Evolutionary conservation across 1,284 basidiomycete species (phyloP).

Genomic region (Ustilago lituana): DNA sequence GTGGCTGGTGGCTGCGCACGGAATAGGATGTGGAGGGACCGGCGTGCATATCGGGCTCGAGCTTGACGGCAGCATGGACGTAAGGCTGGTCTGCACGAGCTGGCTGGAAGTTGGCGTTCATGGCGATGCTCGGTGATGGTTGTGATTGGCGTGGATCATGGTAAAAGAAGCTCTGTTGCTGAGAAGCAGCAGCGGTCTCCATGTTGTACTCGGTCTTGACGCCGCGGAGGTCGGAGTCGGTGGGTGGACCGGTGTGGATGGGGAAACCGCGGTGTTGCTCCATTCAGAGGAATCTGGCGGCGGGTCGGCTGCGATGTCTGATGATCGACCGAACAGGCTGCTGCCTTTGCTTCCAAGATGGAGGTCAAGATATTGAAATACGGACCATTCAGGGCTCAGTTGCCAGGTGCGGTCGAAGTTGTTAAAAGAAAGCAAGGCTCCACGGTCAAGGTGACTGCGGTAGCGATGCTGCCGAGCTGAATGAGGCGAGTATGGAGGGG

Average conservation of each 20-base stretch:
- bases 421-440: neutral
- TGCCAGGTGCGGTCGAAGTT: neutral
- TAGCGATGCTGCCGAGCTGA: neutral
- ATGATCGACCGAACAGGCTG: conserved; percentile 3
- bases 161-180: conserved; percentile 32
- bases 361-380: neutral
- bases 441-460: no score
- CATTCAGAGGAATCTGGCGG: conserved; percentile 16
- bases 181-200: conserved; percentile 28
- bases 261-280: conserved; percentile 20
- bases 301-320: conserved; percentile 4
- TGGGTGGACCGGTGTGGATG: conserved; percentile 5
- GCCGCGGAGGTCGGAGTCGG: neutral
- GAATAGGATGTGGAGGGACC: conserved; percentile 16
- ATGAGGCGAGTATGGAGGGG: no score
- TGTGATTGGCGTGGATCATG: conserved; percentile 36
- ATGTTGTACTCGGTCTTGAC: conserved; percentile 10
- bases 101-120: conserved; percentile 10
- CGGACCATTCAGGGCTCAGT: conserved; percentile 4
- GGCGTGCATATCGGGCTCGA: conserved; percentile 15
- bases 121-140: conserved; percentile 6
- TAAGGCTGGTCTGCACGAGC: conserved; percentile 18
- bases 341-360: conserved; percentile 9
- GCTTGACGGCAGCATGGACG: conserved; percentile 7
- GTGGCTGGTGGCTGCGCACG: conserved; percentile 12